Conservation (phyloP, 2,329 filamentous ascomycete genomes). For the Fusarium sulawesiense region DNA sequence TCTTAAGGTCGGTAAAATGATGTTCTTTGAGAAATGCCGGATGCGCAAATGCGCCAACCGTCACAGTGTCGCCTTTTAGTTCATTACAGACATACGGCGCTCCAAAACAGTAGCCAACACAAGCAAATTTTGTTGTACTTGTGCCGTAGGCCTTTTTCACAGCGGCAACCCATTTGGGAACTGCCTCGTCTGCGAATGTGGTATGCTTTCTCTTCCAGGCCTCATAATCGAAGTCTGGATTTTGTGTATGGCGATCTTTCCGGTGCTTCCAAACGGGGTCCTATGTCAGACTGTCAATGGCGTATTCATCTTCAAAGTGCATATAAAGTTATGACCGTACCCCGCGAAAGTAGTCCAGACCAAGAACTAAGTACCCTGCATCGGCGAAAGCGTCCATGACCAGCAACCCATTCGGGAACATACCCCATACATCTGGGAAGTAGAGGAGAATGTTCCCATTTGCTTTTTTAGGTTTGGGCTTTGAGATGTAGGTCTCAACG, state of each 20-base stretch:
- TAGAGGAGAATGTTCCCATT: slow-evolving; percentile 7
- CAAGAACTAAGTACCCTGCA: slow-evolving; percentile 6
- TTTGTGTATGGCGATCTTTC: neutral
- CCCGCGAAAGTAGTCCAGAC: slow-evolving; percentile 12
- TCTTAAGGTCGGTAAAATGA: neutral
- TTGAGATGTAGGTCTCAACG: slow-evolving; percentile 10
- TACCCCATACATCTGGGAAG: slow-evolving; percentile 16
- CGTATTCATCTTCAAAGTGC: too few species aligned
- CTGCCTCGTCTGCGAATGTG: neutral
- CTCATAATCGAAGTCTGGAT: slow-evolving; percentile 5
- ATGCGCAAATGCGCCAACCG: slow-evolving; percentile 7
- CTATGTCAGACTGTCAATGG: neutral
- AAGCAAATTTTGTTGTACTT: neutral
- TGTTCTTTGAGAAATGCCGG: slow-evolving; percentile 13
- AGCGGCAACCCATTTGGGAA: neutral
- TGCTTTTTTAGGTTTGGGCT: neutral
- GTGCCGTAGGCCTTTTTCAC: neutral
- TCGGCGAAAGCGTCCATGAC: slow-evolving; percentile 14
- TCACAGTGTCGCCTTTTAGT: neutral
- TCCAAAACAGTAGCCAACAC: slow-evolving; percentile 10
- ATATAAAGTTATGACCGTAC: neutral
- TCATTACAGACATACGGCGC: slow-evolving; percentile 10
- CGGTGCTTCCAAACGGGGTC: slow-evolving; percentile 16
- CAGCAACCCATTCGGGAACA: slow-evolving; percentile 8
- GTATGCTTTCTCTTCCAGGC: slow-evolving; percentile 10